These are phyloP conservation scores for Ogataea haglerorum DNA, from an alignment of 805 yeast genomes.

Conservation along the genomic window DNA sequence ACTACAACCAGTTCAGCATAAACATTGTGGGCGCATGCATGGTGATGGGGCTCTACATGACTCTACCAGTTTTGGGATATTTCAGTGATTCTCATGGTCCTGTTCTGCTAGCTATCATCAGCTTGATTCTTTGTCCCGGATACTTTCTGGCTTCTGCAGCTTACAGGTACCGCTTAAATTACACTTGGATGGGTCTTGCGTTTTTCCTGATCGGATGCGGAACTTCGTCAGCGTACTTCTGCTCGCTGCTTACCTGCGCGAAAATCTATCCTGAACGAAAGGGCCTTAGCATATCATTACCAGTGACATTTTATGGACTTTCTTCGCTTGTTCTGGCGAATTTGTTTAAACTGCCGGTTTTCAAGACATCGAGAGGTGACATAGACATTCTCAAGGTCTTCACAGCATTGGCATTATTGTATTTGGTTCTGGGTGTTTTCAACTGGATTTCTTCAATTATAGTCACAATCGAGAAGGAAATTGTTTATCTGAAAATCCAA, in stretches of 20 bases:
- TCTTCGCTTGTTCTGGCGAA: conserved; percentile 76
- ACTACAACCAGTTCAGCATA: conserved; percentile 58
- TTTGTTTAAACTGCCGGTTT: conserved; percentile 43
- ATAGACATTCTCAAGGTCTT: conserved; percentile 54
- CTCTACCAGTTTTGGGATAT: conserved; percentile 79
- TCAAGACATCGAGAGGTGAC: conserved; percentile 18
- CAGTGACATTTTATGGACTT: conserved; percentile 84
- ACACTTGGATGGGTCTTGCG: conserved; percentile 41
- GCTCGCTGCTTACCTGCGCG: conserved; percentile 76
- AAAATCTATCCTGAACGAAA: conserved; percentile 74
- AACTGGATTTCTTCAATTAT: conserved; percentile 65
- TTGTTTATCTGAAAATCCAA: conserved; percentile 34
- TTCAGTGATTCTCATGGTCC: conserved; percentile 87
- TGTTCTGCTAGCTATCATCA: conserved; percentile 58
- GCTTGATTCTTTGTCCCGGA: conserved; percentile 65
- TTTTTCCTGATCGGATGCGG: conserved; percentile 66
- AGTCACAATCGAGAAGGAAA: conserved; percentile 55
- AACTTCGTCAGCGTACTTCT: conserved; percentile 68
- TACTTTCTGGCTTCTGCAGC: conserved; percentile 50
- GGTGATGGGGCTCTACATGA: conserved; percentile 77
- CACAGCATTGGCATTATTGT: conserved; percentile 47
- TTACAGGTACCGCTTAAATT: conserved; percentile 29
- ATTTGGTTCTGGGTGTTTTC: conserved; percentile 52
- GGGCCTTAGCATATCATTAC: conserved; percentile 80
- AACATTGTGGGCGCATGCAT: conserved; percentile 74